Conservation (phyloP, 495 filamentous ascomycete species). For the Talaromyces thailandensis region DNA sequence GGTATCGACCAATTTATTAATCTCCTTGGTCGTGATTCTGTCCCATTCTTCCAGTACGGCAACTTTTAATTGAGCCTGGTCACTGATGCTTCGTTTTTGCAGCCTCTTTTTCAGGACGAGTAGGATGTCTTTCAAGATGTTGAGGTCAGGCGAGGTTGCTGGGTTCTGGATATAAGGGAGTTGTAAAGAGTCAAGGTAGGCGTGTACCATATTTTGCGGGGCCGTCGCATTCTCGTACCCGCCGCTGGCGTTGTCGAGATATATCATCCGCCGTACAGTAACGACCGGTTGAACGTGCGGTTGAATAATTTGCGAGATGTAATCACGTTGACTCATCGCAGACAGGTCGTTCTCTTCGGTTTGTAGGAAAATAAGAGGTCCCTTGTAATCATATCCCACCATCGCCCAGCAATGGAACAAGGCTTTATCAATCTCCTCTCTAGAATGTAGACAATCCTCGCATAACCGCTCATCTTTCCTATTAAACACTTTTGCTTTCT, state of each 20-base stretch:
- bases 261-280: slow-evolving; percentile 1
- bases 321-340: slow-evolving; percentile 5
- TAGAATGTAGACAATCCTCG: slow-evolving; percentile 5
- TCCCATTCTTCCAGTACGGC: slow-evolving; percentile 9
- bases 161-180: slow-evolving; percentile 8
- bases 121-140: slow-evolving; percentile 7
- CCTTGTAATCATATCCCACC: slow-evolving; percentile 9
- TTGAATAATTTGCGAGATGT: slow-evolving; percentile 8
- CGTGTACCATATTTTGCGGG: slow-evolving; percentile 6
- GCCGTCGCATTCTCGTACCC: neutral
- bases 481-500: slow-evolving; percentile 9
- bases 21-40: slow-evolving; percentile 5
- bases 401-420: slow-evolving; percentile 9
- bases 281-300: slow-evolving; percentile 8
- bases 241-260: slow-evolving; percentile 1
- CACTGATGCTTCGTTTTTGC: slow-evolving; percentile 5
- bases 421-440: slow-evolving; percentile 3
- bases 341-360: neutral
- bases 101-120: slow-evolving; percentile 8
- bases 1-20: slow-evolving; percentile 9
- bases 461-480: slow-evolving; percentile 7
- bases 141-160: slow-evolving; percentile 6
- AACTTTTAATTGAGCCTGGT: slow-evolving; percentile 4
- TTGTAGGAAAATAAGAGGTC: slow-evolving; percentile 6
- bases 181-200: slow-evolving; percentile 7